Evolutionary conservation across 257 asterid species (phyloP).

Genomic region (Cinchona pubescens): DNA sequence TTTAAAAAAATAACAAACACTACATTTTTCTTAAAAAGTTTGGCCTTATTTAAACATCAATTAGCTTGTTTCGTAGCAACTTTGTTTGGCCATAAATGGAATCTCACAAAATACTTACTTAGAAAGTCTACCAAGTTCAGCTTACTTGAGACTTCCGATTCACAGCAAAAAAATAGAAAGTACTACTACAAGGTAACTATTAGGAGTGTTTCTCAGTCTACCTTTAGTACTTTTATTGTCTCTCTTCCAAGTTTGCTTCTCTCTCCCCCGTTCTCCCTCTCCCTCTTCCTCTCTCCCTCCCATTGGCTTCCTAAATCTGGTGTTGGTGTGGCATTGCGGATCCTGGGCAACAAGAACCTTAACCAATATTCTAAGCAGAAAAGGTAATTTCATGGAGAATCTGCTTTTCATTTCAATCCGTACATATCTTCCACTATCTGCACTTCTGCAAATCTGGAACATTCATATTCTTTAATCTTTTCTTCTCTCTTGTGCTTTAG

Average conservation of each 20-base stretch:
- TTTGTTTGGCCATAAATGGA: constrained; percentile 29
- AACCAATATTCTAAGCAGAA: constrained; percentile 13
- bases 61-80: too few species aligned
- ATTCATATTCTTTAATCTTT: constrained; percentile 1
- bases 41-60: too few species aligned
- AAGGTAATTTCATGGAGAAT: constrained; percentile 22
- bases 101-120: not conserved
- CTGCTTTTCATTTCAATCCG: constrained; percentile 3
- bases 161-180: too few species aligned
- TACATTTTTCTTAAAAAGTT: too few species aligned
- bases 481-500: constrained; percentile 48
- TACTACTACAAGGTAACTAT: too few species aligned
- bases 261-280: too few species aligned
- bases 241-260: too few species aligned
- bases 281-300: not conserved
- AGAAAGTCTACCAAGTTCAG: too few species aligned
- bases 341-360: not conserved
- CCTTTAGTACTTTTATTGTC: not conserved
- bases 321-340: not conserved
- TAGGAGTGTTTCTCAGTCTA: not conserved
- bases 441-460: not conserved
- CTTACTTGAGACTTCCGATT: too few species aligned
- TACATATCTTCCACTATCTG: not conserved
- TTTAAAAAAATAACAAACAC: not conserved
- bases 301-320: constrained; percentile 14